Evolutionary conservation across 495 filamentous ascomycete genomes (phyloP).

Genomic region (Chaetomium cochliodes): DNA sequence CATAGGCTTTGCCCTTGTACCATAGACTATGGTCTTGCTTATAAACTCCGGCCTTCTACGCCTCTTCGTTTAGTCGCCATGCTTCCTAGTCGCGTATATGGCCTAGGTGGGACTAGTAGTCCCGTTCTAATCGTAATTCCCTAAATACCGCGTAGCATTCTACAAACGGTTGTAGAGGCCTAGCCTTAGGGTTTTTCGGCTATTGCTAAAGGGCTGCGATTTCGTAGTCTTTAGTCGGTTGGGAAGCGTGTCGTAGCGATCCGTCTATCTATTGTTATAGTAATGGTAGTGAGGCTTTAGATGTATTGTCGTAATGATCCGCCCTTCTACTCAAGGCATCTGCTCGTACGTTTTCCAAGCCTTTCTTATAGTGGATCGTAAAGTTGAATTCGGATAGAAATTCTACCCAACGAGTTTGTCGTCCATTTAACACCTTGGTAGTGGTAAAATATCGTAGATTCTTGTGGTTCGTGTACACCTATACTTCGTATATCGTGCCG

Average conservation of each 20-base stretch:
- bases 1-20: no score
- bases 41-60: no score
- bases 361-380: conserved; percentile 26
- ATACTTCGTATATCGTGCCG: neutral
- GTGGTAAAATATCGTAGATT: conserved; percentile 27
- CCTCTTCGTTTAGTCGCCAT: no score
- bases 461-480: conserved; percentile 16
- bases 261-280: neutral
- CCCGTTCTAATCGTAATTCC: neutral
- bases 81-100: no score
- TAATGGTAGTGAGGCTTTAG: neutral
- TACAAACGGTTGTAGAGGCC: neutral
- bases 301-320: neutral
- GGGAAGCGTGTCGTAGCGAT: neutral
- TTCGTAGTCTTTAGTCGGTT: no score
- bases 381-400: conserved; percentile 37
- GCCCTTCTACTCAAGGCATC: conserved; percentile 18
- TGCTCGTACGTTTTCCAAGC: conserved; percentile 16
- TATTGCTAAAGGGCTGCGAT: no score
- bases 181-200: no score
- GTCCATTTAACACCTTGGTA: conserved; percentile 28
- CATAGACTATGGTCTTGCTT: no score
- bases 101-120: no score
- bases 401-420: conserved; percentile 29
- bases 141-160: neutral